Conservation (phyloP, 2,329 filamentous ascomycete genomes). For the Cladobotryum mycophilum region DNA sequence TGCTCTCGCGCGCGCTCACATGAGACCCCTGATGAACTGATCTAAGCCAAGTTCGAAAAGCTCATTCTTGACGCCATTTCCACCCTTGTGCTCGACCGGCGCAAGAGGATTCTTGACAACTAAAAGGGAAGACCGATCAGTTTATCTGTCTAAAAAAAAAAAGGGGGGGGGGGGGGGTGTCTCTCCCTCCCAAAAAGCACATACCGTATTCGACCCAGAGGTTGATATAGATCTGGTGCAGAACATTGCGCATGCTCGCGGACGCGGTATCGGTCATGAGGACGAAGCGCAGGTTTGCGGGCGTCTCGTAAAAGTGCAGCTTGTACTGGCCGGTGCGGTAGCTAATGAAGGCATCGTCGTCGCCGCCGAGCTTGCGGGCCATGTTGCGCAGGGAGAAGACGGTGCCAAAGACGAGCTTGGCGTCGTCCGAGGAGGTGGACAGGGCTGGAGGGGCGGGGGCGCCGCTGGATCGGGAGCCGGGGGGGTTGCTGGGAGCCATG, state of each 20-base stretch:
- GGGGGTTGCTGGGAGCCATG: constrained; percentile 57
- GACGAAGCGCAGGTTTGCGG: constrained; percentile 90
- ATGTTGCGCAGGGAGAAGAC: constrained; percentile 96
- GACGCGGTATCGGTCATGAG: constrained; percentile 90
- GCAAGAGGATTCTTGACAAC: constrained; percentile 66
- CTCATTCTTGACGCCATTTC: constrained; percentile 64
- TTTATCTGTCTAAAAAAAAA: background rate
- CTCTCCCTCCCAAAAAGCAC: constrained; percentile 17
- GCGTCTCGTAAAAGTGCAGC: constrained; percentile 98
- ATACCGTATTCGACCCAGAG: constrained; percentile 91
- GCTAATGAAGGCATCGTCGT: constrained; percentile 90
- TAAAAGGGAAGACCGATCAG: background rate
- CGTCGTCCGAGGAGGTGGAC: constrained; percentile 61
- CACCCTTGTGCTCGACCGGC: constrained; percentile 62
- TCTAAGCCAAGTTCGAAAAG: constrained; percentile 68
- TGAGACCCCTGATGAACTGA: constrained; percentile 64
- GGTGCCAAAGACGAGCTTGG: constrained; percentile 95
- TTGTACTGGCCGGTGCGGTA: constrained; percentile 95
- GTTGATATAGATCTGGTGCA: constrained; percentile 98
- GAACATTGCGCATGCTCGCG: constrained; percentile 83
- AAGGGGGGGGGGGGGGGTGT: too few relatives aligned
- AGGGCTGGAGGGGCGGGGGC: constrained; percentile 4
- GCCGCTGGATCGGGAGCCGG: constrained; percentile 10
- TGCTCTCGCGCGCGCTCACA: constrained; percentile 35
- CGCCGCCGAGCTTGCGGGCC: constrained; percentile 88